These are phyloP conservation scores for Cryoendolithus antarcticus DNA, from an alignment of 2,329 filamentous ascomycete genomes.

Conservation along the genomic window DNA sequence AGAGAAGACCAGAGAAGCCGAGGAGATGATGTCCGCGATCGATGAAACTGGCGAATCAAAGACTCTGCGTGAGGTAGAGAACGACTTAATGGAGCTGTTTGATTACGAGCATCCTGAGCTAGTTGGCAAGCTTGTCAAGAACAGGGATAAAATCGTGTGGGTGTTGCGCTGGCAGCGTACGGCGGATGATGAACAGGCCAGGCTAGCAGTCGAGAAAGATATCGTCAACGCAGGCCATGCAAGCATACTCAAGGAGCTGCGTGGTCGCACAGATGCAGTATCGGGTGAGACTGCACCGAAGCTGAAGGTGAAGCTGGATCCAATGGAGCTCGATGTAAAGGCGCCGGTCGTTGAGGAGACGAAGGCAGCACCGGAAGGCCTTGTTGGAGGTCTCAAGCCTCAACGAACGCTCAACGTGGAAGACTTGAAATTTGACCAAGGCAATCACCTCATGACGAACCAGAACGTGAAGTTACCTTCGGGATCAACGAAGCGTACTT, in stretches of 20 bases:
- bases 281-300: conserved; percentile 43
- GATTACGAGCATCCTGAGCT: conserved; percentile 94
- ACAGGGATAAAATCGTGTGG: conserved; percentile 92
- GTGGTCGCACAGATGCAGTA: conserved; percentile 42
- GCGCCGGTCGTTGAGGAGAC: conserved; percentile 33
- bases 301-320: conserved; percentile 63
- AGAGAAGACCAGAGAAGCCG: conserved; percentile 75
- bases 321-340: conserved; percentile 63
- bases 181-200: conserved; percentile 62
- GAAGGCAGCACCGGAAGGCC: conserved; percentile 51
- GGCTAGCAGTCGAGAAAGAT: conserved; percentile 69
- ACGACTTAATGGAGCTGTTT: conserved; percentile 95
- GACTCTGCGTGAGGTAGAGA: conserved; percentile 83
- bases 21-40: conserved; percentile 69
- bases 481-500: conserved; percentile 85
- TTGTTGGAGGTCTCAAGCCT: conserved; percentile 76
- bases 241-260: conserved; percentile 76
- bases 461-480: conserved; percentile 86
- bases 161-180: conserved; percentile 75
- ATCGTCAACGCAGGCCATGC: conserved; percentile 83
- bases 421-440: conserved; percentile 92
- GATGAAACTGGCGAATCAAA: conserved; percentile 66
- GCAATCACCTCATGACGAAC: conserved; percentile 99
- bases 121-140: conserved; percentile 80
- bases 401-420: conserved; percentile 84